Conservation (phyloP, 2,329 filamentous ascomycete species). For the Diaporthe citri region DNA sequence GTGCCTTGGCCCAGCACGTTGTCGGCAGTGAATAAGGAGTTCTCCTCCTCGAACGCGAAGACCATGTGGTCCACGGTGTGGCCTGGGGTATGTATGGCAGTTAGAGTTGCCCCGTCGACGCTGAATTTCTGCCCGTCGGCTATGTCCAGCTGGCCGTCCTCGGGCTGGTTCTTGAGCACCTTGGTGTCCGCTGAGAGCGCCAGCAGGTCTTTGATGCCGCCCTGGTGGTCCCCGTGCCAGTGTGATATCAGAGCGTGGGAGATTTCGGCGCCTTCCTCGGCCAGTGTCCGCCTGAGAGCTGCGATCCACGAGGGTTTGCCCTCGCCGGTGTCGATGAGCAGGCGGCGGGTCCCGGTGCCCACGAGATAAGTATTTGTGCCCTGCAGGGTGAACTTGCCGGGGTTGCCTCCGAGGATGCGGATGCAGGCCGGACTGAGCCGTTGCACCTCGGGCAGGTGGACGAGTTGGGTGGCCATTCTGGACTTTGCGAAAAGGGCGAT, state of each 20-base stretch:
- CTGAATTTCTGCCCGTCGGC: conserved; percentile 63
- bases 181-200: conserved; percentile 70
- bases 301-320: conserved; percentile 81
- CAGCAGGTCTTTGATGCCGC: conserved; percentile 79
- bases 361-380: conserved; percentile 97
- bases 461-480: conserved; percentile 72
- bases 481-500: conserved; percentile 7
- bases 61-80: conserved; percentile 80
- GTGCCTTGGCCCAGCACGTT: conserved; percentile 82
- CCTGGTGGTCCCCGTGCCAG: conserved; percentile 90
- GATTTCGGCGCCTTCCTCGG: conserved; percentile 76
- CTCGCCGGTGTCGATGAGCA: conserved; percentile 93
- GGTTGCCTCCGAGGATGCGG: conserved; percentile 90
- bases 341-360: conserved; percentile 77
- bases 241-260: conserved; percentile 84
- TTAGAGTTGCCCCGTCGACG: conserved; percentile 68
- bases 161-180: conserved; percentile 71
- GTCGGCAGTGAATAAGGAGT: conserved; percentile 80
- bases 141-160: conserved; percentile 53
- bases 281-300: conserved; percentile 73
- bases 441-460: conserved; percentile 78
- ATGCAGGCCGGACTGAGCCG: conserved; percentile 83
- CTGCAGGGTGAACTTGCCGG: conserved; percentile 81
- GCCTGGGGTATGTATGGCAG: conserved; percentile 75
- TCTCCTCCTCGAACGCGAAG: conserved; percentile 71